These are phyloP conservation scores for Lepraria neglecta DNA, from an alignment of 495 filamentous ascomycete genomes.

Conservation along the genomic window DNA sequence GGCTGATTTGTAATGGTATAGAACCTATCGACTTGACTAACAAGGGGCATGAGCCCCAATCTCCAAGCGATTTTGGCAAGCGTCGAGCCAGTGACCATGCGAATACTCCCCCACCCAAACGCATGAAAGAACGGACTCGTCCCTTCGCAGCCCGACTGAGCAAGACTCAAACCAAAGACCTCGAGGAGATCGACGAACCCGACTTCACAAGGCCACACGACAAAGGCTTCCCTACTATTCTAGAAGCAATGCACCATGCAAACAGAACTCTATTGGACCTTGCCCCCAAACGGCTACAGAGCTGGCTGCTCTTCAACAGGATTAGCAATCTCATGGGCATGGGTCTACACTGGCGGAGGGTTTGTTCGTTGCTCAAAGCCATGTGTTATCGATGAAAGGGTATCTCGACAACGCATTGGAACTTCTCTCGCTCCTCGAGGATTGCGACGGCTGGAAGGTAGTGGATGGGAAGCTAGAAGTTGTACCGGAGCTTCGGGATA, in stretches of 20 bases:
- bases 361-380: constrained; percentile 2
- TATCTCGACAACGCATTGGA: constrained; percentile 4
- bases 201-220: background rate
- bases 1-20: background rate
- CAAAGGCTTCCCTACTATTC: background rate
- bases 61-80: background rate
- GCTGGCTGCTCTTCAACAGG: constrained; percentile 1
- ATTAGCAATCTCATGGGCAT: background rate
- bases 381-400: constrained; percentile 1
- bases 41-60: background rate
- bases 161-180: background rate
- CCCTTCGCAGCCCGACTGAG: background rate
- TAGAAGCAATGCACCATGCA: background rate
- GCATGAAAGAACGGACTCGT: no score
- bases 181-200: background rate
- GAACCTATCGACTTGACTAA: background rate
- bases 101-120: background rate
- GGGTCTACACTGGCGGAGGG: background rate
- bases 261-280: background rate
- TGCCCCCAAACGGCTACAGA: constrained; percentile 1
- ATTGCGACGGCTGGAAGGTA: background rate
- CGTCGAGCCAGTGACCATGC: background rate
- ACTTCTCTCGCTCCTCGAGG: constrained; percentile 1
- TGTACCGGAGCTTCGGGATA: background rate
- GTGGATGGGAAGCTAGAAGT: background rate